These are phyloP conservation scores for Ganoderma resinaceum DNA, from an alignment of 1,284 basidiomycete genomes.

Conservation along the genomic window DNA sequence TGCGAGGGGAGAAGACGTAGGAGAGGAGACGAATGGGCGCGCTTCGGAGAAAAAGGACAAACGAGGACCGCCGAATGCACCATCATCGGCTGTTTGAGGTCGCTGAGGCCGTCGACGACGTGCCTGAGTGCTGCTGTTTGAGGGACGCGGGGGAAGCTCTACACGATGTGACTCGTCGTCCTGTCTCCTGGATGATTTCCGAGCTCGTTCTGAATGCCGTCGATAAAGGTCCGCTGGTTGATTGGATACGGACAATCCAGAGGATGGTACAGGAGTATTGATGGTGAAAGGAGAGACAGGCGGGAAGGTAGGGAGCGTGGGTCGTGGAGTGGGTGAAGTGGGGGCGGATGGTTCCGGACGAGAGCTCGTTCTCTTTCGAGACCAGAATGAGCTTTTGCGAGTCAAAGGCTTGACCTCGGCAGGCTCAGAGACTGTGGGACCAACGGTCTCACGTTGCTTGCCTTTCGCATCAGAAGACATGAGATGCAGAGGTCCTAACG, in stretches of 20 bases:
- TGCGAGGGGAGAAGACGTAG: conserved; percentile 25
- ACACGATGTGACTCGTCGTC: conserved; percentile 18
- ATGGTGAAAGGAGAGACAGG: conserved; percentile 61
- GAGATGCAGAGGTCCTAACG: conserved; percentile 52
- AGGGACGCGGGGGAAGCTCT: conserved; percentile 19
- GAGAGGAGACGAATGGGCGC: conserved; percentile 23
- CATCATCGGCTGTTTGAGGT: conserved; percentile 41
- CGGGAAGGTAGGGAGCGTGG: conserved; percentile 54
- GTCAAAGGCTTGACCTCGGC: conserved; percentile 46
- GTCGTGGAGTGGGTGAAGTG: conserved; percentile 37
- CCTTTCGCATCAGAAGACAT: conserved; percentile 48
- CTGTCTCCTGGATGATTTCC: conserved; percentile 23
- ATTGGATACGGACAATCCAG: conserved; percentile 18
- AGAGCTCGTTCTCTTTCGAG: conserved; percentile 46
- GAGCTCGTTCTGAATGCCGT: conserved; percentile 56
- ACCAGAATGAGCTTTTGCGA: conserved; percentile 65
- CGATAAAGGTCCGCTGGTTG: conserved; percentile 52
- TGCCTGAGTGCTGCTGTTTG: conserved; percentile 23
- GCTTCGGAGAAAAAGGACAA: conserved; percentile 28
- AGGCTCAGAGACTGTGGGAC: conserved; percentile 7
- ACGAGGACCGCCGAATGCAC: conserved; percentile 25
- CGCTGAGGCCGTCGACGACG: conserved; percentile 34
- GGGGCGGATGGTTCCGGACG: conserved; percentile 32
- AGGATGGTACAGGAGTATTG: conserved; percentile 42
- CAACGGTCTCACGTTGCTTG: conserved; percentile 34